Percentiles rank a stretch among this genome's conserved stretches.
Conservation (phyloP, 1,284 basidiomycete species). For the Rhodotorula sp. region DNA sequence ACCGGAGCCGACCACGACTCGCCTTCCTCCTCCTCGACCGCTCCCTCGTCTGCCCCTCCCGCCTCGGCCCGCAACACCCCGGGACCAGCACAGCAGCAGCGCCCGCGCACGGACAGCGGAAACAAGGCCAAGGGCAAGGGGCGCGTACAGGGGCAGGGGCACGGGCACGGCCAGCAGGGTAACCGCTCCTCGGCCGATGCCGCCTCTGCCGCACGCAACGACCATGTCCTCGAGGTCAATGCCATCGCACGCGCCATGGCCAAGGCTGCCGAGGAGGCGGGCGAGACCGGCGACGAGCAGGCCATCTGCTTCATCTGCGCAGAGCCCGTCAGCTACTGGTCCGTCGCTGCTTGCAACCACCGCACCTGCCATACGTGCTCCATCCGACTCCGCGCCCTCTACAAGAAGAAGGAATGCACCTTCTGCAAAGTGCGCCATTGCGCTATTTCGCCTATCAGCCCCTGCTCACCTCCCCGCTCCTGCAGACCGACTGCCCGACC, state of each 20-base stretch:
- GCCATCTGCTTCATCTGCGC: conserved; percentile 90
- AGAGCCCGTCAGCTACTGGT: conserved; percentile 87
- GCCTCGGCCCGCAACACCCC: neutral
- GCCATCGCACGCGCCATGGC: conserved; percentile 14
- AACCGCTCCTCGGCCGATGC: neutral
- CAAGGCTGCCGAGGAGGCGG: conserved; percentile 20
- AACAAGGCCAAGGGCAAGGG: neutral
- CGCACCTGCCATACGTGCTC: conserved; percentile 90
- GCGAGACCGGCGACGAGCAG: neutral
- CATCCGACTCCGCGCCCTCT: conserved; percentile 84
- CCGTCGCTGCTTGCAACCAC: conserved; percentile 88
- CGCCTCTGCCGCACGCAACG: neutral
- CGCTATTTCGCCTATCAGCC: no score
- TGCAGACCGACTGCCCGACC: conserved; percentile 71
- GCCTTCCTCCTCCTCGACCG: neutral
- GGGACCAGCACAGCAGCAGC: neutral
- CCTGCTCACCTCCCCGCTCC: conserved; percentile 2
- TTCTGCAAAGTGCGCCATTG: conserved; percentile 81
- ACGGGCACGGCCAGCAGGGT: neutral
- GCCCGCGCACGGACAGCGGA: neutral
- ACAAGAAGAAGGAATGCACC: conserved; percentile 82
- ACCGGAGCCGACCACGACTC: neutral
- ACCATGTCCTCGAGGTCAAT: neutral
- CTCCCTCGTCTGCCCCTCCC: neutral
- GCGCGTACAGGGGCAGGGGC: no score